Percentiles rank a stretch among this genome's conserved stretches.
Conservation (phyloP, 345 rosid species). For the Ceriops tagal region DNA sequence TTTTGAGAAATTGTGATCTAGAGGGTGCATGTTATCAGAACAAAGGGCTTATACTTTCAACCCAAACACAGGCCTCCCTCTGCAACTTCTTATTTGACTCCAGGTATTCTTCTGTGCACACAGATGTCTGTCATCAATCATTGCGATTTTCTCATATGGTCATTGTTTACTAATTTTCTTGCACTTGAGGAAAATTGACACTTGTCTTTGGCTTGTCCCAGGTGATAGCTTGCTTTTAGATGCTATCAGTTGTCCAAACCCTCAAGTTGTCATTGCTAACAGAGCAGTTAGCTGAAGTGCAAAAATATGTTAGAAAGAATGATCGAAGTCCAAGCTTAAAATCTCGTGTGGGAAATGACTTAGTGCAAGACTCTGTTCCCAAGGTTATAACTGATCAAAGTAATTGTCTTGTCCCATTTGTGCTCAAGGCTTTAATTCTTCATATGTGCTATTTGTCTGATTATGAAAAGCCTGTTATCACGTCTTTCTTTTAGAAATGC, state of each 20-base stretch:
- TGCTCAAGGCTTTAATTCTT: slow-evolving; percentile 17
- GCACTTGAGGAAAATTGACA: not conserved
- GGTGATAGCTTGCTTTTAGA: slow-evolving; percentile 68
- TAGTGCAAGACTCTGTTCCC: slow-evolving; percentile 30
- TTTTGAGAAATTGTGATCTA: slow-evolving; percentile 50
- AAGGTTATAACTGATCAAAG: slow-evolving; percentile 52
- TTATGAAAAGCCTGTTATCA: slow-evolving; percentile 45
- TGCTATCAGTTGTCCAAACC: slow-evolving; percentile 57
- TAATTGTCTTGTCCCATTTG: slow-evolving; percentile 41
- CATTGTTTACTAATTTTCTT: not conserved
- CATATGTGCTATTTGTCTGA: slow-evolving; percentile 22
- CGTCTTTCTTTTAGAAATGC: slow-evolving; percentile 75
- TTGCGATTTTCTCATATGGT: not conserved
- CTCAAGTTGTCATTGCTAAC: slow-evolving; percentile 42
- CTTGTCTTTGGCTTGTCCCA: slow-evolving; percentile 21
- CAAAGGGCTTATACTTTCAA: slow-evolving; percentile 51
- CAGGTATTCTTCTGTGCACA: slow-evolving; percentile 29
- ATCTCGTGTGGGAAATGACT: slow-evolving; percentile 32
- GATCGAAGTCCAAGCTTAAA: slow-evolving; percentile 30
- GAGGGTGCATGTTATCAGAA: slow-evolving; percentile 67
- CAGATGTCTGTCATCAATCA: not conserved
- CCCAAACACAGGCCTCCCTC: slow-evolving; percentile 52
- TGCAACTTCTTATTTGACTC: slow-evolving; percentile 42
- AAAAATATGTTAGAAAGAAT: slow-evolving; percentile 33
- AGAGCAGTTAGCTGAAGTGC: slow-evolving; percentile 40